Evolutionary conservation across 1,284 basidiomycete species (phyloP), one percentile per base, ranked within the genome.

Genomic region (Puccinia novopanici): DNA sequence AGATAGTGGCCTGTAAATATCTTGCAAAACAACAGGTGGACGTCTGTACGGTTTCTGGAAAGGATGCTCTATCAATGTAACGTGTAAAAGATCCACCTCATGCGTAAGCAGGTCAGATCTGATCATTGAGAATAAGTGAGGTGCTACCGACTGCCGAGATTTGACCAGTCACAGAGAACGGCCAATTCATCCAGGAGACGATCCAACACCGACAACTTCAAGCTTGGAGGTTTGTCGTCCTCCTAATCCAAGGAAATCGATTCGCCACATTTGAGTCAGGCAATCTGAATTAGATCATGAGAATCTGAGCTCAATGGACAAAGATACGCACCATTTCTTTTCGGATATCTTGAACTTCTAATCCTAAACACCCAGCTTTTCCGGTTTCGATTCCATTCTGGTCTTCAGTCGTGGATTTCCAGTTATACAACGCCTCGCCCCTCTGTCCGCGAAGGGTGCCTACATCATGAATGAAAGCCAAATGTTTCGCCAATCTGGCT

Each of bases 101-200:
- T 17, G 2, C 24, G 71, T 54, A 10, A 68, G 19, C 15, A 4
- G 37, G 50, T 59, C 30, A 15, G 81, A 81, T 79, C 13, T 75
- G 63, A 10, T 72, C 65, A 65, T 81, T 68, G 75, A 57, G 80
- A 75, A 42, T 80, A 74, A 81, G 72, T 85, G 81, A 81, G 85
- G 79, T 82, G 84, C 83, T 50, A 75, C 75, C 87, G 86, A 80
- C 89, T 83, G 13, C 86, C 85, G 0, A 85, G 79, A 75, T 90
- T 87, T 0, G 92, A 92, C 84, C 88, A 94, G 0, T 85, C 84
- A 1, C 90, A 93, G 4, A 87, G 88, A 0, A 90, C 87, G 0
- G 93, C 92, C 0, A 95, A 88, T 84, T 92, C 90, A 81, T 91
- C 89, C 10, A 95, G 87, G 4, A 93, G 87, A 6, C 83, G 75